Percentiles rank a stretch among this genome's conserved stretches.
phyloP scores from a whole-genome alignment of 164 flowering plant species.

The Santalum album region DNA sequence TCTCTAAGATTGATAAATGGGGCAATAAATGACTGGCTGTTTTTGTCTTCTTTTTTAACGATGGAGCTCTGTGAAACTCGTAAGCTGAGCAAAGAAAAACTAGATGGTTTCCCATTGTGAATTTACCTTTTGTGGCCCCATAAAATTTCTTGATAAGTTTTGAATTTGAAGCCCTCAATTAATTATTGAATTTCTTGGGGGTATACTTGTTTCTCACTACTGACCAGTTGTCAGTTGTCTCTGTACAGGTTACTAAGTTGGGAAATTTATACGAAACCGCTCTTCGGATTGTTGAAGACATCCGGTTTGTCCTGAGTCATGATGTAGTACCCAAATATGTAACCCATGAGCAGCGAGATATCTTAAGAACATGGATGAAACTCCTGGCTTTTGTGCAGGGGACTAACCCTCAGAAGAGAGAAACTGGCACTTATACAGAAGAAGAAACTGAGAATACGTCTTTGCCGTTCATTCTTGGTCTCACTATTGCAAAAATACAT shows the following conservation, averaged over 20 bases:
- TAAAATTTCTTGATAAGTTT: too few species aligned
- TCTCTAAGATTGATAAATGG: too few species aligned
- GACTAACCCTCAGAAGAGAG: constrained; percentile 81
- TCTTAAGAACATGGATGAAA: constrained; percentile 59
- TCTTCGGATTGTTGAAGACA: constrained; percentile 66
- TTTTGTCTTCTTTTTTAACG: too few species aligned
- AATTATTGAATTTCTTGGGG: background rate
- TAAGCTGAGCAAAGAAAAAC: too few species aligned
- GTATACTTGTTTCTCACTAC: background rate
- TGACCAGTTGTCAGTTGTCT: background rate
- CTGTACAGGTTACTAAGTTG: constrained; percentile 64
- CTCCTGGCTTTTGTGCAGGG: constrained; percentile 83
- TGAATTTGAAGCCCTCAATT: too few species aligned
- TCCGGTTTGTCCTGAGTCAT: constrained; percentile 79
- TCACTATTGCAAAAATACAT: constrained; percentile 50
- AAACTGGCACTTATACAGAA: constrained; percentile 58
- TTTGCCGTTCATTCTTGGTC: constrained; percentile 53
- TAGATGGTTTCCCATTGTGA: too few species aligned
- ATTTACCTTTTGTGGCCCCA: too few species aligned
- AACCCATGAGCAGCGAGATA: constrained; percentile 36
- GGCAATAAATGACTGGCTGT: too few species aligned
- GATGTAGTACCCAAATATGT: constrained; percentile 49
- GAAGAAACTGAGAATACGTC: constrained; percentile 72
- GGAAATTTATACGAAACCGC: constrained; percentile 42
- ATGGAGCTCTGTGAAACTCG: too few species aligned